Evolutionary conservation across 2,329 filamentous ascomycete genomes (phyloP).

Genomic region (Pseudocercospora fijiensis): DNA sequence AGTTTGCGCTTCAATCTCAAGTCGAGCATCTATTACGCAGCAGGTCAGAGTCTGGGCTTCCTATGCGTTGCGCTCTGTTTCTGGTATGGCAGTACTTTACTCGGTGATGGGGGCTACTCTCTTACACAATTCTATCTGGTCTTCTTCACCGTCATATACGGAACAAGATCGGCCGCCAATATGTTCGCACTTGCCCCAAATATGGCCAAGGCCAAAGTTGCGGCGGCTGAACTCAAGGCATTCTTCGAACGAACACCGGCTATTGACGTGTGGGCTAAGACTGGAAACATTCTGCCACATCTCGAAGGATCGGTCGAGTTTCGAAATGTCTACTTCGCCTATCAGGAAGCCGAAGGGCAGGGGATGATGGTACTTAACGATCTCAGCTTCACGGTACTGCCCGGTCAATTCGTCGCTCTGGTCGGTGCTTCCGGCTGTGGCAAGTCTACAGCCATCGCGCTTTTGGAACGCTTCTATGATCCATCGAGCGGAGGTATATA

Average conservation of each 20-base stretch:
- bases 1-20: conserved; percentile 21
- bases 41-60: conserved; percentile 32
- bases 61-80: conserved; percentile 30
- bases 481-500: conserved; percentile 42
- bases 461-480: conserved; percentile 51
- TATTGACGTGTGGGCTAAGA: conserved; percentile 35
- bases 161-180: conserved; percentile 64
- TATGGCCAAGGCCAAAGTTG: conserved; percentile 34
- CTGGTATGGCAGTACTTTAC: conserved; percentile 34
- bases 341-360: conserved; percentile 49
- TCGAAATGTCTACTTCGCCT: conserved; percentile 61
- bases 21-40: conserved; percentile 26
- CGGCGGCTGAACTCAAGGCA: conserved; percentile 25
- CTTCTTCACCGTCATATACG: conserved; percentile 63
- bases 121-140: conserved; percentile 53
- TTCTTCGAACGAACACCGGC: conserved; percentile 9
- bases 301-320: conserved; percentile 50
- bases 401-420: conserved; percentile 47
- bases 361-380: conserved; percentile 57
- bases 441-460: conserved; percentile 48
- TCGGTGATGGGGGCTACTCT: conserved; percentile 31
- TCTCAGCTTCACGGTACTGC: conserved; percentile 27
- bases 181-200: conserved; percentile 59
- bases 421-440: conserved; percentile 51
- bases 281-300: conserved; percentile 18